These are phyloP conservation scores for Phascolomyces articulosus DNA, from an alignment of 371 early-diverging fungal genomes.

Conservation along the genomic window DNA sequence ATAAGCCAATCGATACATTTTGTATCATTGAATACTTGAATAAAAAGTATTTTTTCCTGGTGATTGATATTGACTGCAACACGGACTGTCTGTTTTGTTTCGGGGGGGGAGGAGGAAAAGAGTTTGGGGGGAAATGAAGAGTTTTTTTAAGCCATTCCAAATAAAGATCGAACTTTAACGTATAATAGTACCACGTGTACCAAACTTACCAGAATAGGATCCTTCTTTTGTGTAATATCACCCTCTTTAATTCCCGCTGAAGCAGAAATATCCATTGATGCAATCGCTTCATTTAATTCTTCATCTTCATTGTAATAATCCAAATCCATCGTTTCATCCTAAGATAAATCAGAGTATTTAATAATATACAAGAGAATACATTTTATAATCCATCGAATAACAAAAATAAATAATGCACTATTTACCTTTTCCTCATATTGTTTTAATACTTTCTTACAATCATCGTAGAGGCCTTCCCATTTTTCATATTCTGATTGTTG, in stretches of 20 bases:
- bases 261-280: not conserved
- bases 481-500: slow-evolving; percentile 8
- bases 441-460: not conserved
- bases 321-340: not conserved
- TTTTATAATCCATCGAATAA: not conserved
- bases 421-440: not conserved
- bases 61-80: not conserved
- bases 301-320: slow-evolving; percentile 9
- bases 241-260: not conserved
- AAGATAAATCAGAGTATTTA: not conserved
- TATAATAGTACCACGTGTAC: not conserved
- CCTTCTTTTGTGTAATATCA: not conserved
- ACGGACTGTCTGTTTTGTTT: not conserved
- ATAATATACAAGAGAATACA: not conserved
- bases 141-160: not conserved
- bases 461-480: slow-evolving; percentile 4
- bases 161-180: not conserved
- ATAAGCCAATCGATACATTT: slow-evolving; percentile 19
- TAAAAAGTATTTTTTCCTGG: not conserved
- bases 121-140: not conserved
- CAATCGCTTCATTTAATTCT: not conserved
- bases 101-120: not conserved
- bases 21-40: not conserved
- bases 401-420: not conserved
- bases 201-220: slow-evolving; percentile 3